Evolutionary conservation across 2,329 filamentous ascomycete genomes (phyloP).

Genomic region (Cladosporium sp.): DNA sequence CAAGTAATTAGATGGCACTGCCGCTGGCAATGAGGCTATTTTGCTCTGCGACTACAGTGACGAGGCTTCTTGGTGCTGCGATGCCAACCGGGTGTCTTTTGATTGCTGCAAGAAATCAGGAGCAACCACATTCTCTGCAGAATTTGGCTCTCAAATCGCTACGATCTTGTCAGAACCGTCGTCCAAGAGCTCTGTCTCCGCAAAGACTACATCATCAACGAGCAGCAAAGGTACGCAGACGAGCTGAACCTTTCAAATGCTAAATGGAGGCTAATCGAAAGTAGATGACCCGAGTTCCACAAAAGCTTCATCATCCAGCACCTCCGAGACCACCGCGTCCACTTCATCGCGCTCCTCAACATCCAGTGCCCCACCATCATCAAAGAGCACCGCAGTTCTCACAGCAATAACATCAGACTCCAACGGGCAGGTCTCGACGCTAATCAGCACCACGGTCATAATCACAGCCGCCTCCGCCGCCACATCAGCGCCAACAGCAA

Average conservation of each 20-base stretch:
- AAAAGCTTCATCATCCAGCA: background rate
- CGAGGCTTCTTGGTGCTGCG: slow-evolving; percentile 2
- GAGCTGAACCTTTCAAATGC: background rate
- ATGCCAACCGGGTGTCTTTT: background rate
- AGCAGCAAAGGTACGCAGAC: background rate
- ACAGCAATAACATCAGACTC: background rate
- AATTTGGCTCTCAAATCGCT: background rate
- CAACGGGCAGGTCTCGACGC: background rate
- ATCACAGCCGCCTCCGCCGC: background rate
- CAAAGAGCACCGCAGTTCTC: background rate
- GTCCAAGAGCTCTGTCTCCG: background rate
- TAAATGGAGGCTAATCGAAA: background rate
- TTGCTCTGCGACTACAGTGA: background rate
- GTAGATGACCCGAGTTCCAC: background rate
- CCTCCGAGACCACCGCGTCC: background rate
- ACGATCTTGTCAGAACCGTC: background rate
- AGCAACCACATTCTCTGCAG: background rate
- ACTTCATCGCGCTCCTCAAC: background rate
- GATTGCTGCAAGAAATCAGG: slow-evolving; percentile 1
- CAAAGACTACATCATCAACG: background rate
- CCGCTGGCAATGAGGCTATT: slow-evolving; percentile 2
- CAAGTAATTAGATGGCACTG: background rate
- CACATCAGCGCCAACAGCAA: background rate
- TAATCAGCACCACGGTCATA: background rate
- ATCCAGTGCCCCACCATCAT: background rate